phyloP scores from a whole-genome alignment of 106 monocot genomes.

The Phalaenopsis aphrodite region DNA sequence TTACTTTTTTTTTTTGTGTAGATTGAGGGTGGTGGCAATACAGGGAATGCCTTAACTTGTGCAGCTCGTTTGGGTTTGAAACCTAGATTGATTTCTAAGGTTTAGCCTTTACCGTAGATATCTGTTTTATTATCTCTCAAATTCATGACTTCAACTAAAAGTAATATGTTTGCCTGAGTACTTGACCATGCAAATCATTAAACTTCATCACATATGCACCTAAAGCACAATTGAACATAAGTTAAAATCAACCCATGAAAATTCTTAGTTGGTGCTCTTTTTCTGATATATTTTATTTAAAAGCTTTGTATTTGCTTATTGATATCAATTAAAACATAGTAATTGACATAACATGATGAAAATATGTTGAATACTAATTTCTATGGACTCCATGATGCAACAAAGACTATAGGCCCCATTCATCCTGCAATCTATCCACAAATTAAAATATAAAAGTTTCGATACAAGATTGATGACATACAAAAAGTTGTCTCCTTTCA shows the following conservation, averaged over 20 bases:
- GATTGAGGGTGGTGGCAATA: conserved; percentile 94
- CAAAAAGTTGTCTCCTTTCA: not conserved
- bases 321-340: not conserved
- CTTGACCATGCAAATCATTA: not conserved
- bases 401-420: not conserved
- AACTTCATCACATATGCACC: not conserved
- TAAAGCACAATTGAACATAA: not conserved
- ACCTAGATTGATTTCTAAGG: conserved; percentile 87
- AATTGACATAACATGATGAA: not conserved
- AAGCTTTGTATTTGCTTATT: not conserved
- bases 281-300: not conserved
- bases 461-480: not conserved
- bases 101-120: conserved; percentile 6
- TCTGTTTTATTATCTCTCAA: not conserved
- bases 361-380: not conserved
- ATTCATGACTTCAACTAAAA: not conserved
- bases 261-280: not conserved
- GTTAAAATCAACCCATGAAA: not conserved
- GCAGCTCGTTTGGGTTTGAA: conserved; percentile 77
- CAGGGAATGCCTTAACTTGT: conserved; percentile 76
- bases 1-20: conserved; percentile 9
- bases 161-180: not conserved
- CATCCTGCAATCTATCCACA: not conserved
- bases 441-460: not conserved
- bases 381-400: not conserved